These are phyloP conservation scores for Nemania serpens DNA, from an alignment of 2,329 filamentous ascomycete genomes.

Conservation along the genomic window DNA sequence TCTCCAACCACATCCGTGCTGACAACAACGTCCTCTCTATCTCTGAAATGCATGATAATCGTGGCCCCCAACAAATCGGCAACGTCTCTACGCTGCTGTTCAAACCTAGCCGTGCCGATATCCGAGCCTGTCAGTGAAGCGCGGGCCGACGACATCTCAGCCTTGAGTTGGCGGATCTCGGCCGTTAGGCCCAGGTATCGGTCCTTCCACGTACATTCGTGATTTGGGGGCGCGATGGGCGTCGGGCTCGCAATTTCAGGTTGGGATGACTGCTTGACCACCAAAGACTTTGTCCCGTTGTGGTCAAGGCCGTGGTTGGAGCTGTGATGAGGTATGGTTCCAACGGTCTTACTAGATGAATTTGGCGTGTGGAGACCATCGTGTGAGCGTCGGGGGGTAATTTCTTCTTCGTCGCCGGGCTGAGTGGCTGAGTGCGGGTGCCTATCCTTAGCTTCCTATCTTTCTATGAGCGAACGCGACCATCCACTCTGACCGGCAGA, in stretches of 20 bases:
- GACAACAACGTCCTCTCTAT: slow-evolving; percentile 57
- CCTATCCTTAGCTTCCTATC: slow-evolving; percentile 10
- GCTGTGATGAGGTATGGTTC: neutral
- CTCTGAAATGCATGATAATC: slow-evolving; percentile 55
- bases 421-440: slow-evolving; percentile 10
- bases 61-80: slow-evolving; percentile 55
- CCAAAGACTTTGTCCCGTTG: slow-evolving; percentile 4
- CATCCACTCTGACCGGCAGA: slow-evolving; percentile 4
- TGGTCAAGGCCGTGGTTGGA: neutral
- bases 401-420: neutral
- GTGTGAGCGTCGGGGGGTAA: neutral
- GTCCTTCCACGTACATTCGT: slow-evolving; percentile 50
- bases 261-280: slow-evolving; percentile 19
- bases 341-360: no score
- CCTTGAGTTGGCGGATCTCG: slow-evolving; percentile 49
- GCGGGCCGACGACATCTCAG: slow-evolving; percentile 42
- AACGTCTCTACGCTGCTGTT: slow-evolving; percentile 41
- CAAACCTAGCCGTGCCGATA: slow-evolving; percentile 31
- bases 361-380: neutral
- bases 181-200: slow-evolving; percentile 48
- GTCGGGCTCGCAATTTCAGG: slow-evolving; percentile 40
- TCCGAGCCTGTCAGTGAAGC: slow-evolving; percentile 25
- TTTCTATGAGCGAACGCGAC: slow-evolving; percentile 13
- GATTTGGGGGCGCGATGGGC: slow-evolving; percentile 45
- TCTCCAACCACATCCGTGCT: slow-evolving; percentile 50